Percentiles rank a stretch among this genome's conserved stretches.
These are phyloP conservation scores for Apiospora hydei DNA, from an alignment of 2,329 filamentous ascomycete species.

Conservation along the genomic window DNA sequence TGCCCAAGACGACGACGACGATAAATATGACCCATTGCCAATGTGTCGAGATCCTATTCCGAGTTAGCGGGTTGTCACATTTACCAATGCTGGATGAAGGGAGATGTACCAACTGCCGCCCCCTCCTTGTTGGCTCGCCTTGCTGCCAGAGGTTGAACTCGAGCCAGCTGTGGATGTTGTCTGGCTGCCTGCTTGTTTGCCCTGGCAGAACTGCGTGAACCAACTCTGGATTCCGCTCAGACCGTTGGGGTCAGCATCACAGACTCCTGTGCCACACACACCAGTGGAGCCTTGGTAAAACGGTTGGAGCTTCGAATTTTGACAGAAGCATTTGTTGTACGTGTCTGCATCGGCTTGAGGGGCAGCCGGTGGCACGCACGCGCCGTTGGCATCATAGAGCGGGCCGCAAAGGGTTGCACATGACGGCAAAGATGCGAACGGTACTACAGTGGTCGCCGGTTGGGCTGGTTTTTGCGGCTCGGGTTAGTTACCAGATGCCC, in stretches of 20 bases:
- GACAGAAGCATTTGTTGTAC: slow-evolving; percentile 79
- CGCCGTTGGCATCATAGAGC: slow-evolving; percentile 74
- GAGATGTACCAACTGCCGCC: slow-evolving; percentile 56
- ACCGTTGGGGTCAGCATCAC: slow-evolving; percentile 56
- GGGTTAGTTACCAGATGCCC: neutral
- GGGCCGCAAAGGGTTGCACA: slow-evolving; percentile 67
- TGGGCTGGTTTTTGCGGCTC: neutral
- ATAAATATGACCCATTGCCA: slow-evolving; percentile 86
- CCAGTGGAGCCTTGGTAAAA: slow-evolving; percentile 64
- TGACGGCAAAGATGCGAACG: slow-evolving; percentile 64
- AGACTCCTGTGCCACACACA: slow-evolving; percentile 66
- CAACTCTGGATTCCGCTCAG: slow-evolving; percentile 69
- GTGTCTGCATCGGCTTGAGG: slow-evolving; percentile 55
- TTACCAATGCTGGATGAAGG: neutral
- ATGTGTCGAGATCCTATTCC: slow-evolving; percentile 69
- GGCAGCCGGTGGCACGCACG: slow-evolving; percentile 69
- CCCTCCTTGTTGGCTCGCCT: slow-evolving; percentile 38
- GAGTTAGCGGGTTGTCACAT: slow-evolving; percentile 17
- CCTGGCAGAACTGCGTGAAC: slow-evolving; percentile 72
- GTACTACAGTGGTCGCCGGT: slow-evolving; percentile 58
- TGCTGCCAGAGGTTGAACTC: slow-evolving; percentile 35
- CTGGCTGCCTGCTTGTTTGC: slow-evolving; percentile 45
- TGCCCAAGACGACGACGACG: slow-evolving; percentile 74
- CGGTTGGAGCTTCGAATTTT: slow-evolving; percentile 62
- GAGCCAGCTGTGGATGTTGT: slow-evolving; percentile 36